Evolutionary conservation across 2,329 filamentous ascomycete genomes (phyloP).

Genomic region (Fusarium sp.): DNA sequence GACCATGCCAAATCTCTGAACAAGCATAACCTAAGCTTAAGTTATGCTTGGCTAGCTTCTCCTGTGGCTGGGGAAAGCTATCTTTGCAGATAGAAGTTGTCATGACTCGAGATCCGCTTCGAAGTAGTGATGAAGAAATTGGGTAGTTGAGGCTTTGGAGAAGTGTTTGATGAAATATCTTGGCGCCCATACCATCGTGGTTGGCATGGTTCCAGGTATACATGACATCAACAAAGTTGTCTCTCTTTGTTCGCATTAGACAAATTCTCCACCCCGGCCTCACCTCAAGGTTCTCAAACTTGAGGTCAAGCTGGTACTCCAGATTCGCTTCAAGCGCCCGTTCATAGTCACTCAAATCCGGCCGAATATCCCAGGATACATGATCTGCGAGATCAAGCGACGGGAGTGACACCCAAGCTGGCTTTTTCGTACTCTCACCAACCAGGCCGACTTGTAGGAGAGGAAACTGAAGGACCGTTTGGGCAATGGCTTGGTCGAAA

Average conservation of each 20-base stretch:
- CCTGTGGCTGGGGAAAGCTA: neutral
- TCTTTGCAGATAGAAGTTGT: neutral
- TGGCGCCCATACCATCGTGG: neutral
- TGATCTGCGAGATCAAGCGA: neutral
- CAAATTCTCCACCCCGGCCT: neutral
- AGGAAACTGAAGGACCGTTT: neutral
- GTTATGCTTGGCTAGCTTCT: neutral
- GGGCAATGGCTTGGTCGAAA: neutral
- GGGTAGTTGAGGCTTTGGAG: neutral
- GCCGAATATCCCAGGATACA: neutral
- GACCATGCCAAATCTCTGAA: neutral
- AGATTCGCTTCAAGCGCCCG: neutral
- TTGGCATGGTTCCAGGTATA: neutral
- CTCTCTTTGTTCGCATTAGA: neutral
- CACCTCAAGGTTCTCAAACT: neutral
- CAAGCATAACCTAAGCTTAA: neutral
- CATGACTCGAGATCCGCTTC: neutral
- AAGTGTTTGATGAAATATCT: neutral
- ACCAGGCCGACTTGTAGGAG: neutral
- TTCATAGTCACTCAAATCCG: neutral
- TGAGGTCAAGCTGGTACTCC: neutral
- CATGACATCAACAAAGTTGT: neutral
- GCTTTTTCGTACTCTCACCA: neutral
- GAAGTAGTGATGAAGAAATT: neutral
- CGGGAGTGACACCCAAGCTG: neutral